Base-by-base conservation (phyloP, 1,139 yeast genomes). In the Candida neerlandica region DNA sequence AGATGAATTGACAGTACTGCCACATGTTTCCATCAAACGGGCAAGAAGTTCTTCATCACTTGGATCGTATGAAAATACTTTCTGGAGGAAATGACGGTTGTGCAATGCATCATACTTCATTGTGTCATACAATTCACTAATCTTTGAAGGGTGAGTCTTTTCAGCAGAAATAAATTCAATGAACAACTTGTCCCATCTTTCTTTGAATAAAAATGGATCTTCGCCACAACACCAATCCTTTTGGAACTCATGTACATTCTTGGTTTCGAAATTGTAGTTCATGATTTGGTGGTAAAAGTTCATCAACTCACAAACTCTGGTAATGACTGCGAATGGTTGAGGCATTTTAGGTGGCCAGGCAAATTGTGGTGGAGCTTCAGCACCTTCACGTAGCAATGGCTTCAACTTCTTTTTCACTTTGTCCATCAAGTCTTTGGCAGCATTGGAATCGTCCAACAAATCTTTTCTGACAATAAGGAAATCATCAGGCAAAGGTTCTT, bases 291-390 rank as follows among this genome's bases (percentile, higher is more conserved):
- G 85, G 63, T 94, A 98, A 67, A 88, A 92, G 66, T 86, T 90
- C 99, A 95, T 94, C 60, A 95, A 77, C 62, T 91, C 97, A 45
- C 96, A 96, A 30, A 95, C 99, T 54, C 97, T 77, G 61, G 89
- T 88, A 59, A 95, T 87, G 10, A 95, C 99, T 46, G 86, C 82
- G 66, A 90, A 92, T 1, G 99, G 99, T 64, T 94, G 96, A 0
- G 99, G 99, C 88, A 94, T 91, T 62, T 91, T 90, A 14, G 95
- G 90, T 1, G 99, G 99, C 99, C 99, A 95, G 0, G 99, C 89
- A 67, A 95, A 95, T 63, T 94, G 97, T 1, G 96, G 91, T n/a
- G 99, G 99, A 0, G 98, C 97, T 60, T 91, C 96, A 51, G 92
- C 89, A 2, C 99, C 99, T 67, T 92, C 94, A 67, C 99, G 82